A percentile compares a stretch with the other conserved stretches of the same genome.
Evolutionary conservation across 2,329 filamentous ascomycete species (phyloP).

Genomic region (Xylaria sp.): DNA sequence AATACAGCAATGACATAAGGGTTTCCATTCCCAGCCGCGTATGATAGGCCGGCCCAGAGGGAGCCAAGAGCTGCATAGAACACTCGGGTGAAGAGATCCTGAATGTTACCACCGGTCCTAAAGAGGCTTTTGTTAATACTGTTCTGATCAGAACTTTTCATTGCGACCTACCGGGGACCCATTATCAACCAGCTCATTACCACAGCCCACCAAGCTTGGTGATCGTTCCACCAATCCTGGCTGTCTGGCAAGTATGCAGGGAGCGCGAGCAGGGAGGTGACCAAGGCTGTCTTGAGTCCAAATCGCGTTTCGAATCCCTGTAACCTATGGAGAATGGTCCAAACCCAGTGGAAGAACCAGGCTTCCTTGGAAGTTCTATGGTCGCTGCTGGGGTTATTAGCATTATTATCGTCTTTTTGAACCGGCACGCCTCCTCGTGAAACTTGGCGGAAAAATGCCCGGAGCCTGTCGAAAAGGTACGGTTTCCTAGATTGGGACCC

Average conservation of each 20-base stretch:
- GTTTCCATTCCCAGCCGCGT: constrained; percentile 46
- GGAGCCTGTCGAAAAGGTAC: too few species aligned
- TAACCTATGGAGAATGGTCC: constrained; percentile 46
- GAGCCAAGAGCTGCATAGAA: constrained; percentile 47
- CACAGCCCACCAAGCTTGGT: constrained; percentile 55
- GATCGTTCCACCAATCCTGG: constrained; percentile 48
- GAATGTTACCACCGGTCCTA: constrained; percentile 51
- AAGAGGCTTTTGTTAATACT: neutral
- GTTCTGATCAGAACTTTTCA: neutral
- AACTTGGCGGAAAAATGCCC: constrained; percentile 27
- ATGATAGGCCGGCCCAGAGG: constrained; percentile 49
- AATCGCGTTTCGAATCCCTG: constrained; percentile 56
- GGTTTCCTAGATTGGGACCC: constrained; percentile 30
- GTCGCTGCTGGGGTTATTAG: neutral
- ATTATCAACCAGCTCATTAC: constrained; percentile 53
- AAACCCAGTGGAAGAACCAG: constrained; percentile 42
- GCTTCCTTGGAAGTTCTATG: constrained; percentile 14
- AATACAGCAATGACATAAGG: constrained; percentile 52
- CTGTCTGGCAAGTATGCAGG: constrained; percentile 47
- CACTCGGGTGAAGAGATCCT: constrained; percentile 50
- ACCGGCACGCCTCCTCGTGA: constrained; percentile 11
- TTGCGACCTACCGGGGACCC: constrained; percentile 38
- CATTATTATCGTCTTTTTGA: neutral
- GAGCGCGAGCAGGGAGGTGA: constrained; percentile 47
- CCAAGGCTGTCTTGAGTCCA: constrained; percentile 50